Conservation (phyloP, 441 rosid genomes). For the Adansonia grandidieri region DNA sequence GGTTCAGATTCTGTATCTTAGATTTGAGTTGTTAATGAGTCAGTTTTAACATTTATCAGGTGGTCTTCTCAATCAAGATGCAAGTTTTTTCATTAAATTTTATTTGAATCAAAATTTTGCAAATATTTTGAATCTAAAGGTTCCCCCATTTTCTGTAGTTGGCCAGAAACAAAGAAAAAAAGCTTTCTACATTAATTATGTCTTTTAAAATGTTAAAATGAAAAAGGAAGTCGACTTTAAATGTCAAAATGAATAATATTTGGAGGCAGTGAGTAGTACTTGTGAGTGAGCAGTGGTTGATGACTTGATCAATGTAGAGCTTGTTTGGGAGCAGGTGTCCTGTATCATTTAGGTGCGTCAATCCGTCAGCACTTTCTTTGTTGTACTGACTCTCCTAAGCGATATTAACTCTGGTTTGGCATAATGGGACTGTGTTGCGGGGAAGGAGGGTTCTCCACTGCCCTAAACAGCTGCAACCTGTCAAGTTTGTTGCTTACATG, state of each 20-base stretch:
- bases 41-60: no score
- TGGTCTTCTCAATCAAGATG: no score
- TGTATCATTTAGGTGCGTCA: background rate
- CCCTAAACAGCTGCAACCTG: background rate
- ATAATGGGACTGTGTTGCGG: background rate
- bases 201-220: no score
- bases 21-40: background rate
- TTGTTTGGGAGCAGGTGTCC: background rate
- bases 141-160: no score
- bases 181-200: no score
- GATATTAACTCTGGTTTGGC: background rate
- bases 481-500: background rate
- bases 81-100: no score
- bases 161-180: no score
- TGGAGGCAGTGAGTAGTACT: no score
- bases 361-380: background rate
- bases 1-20: background rate
- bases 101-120: no score
- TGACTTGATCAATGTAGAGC: background rate
- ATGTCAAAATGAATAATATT: no score
- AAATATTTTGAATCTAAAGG: no score
- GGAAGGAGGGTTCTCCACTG: background rate
- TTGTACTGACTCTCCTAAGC: background rate
- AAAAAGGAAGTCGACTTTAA: no score
- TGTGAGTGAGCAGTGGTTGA: background rate